Evolutionary conservation across 371 early-diverging fungal species (phyloP).

Genomic region (Mortierella sp.): DNA sequence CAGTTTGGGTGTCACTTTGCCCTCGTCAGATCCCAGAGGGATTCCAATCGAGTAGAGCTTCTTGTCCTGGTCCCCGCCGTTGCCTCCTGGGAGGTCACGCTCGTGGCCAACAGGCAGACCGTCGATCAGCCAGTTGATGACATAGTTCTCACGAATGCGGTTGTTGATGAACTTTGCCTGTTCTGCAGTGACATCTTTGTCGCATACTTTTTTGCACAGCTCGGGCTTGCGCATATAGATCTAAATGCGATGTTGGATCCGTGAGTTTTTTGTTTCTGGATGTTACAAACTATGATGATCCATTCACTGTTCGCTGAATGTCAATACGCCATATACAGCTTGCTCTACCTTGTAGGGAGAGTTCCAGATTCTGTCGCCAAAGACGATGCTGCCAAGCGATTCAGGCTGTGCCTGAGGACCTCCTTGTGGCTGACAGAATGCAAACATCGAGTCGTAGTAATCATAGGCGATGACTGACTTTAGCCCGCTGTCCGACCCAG

Average conservation of each 20-base stretch:
- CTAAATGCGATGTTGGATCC: conserved; percentile 42
- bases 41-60: conserved; percentile 85
- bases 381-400: conserved; percentile 90
- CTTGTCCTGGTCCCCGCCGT: conserved; percentile 56
- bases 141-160: conserved; percentile 85
- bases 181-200: conserved; percentile 64
- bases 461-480: conserved; percentile 89
- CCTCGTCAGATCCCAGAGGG: conserved; percentile 65
- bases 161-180: conserved; percentile 90
- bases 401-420: conserved; percentile 80
- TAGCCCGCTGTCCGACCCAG: conserved; percentile 69
- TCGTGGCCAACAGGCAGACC: conserved; percentile 90
- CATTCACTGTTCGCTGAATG: not conserved
- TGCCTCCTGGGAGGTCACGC: conserved; percentile 57
- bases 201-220: conserved; percentile 78
- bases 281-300: not conserved
- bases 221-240: conserved; percentile 68
- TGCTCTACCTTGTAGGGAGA: conserved; percentile 84
- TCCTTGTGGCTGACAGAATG: conserved; percentile 84
- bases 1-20: conserved; percentile 51
- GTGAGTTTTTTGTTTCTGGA: too few relatives aligned
- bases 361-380: conserved; percentile 95
- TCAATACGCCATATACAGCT: too few relatives aligned
- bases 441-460: conserved; percentile 84
- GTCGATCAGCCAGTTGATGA: conserved; percentile 89